These are phyloP conservation scores for Myochromella boudieri DNA, from an alignment of 768 basidiomycete genomes.

Conservation along the genomic window DNA sequence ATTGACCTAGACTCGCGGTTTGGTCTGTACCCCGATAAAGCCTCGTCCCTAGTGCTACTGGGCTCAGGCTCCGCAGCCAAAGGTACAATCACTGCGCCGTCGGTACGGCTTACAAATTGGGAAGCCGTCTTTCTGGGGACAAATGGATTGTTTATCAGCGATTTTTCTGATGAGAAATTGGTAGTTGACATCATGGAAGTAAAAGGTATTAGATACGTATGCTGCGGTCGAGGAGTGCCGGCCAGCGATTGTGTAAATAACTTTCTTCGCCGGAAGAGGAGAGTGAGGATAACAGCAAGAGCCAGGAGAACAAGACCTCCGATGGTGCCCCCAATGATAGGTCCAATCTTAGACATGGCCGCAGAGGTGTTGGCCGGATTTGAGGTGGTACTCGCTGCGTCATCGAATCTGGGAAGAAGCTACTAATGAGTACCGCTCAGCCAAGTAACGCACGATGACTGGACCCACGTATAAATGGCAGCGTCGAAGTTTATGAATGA, in stretches of 20 bases:
- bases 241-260: background rate
- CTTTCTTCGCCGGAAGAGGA: slow-evolving; percentile 3
- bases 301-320: slow-evolving; percentile 8
- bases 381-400: background rate
- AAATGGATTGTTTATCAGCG: too few relatives aligned
- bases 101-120: background rate
- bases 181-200: too few relatives aligned
- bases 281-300: slow-evolving; percentile 1
- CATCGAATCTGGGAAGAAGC: slow-evolving; percentile 5
- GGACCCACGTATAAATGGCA: slow-evolving; percentile 44
- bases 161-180: too few relatives aligned
- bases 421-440: too few relatives aligned
- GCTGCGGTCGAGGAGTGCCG: background rate
- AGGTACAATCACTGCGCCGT: too few relatives aligned
- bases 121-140: background rate
- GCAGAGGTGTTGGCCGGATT: background rate
- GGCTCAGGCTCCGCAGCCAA: background rate
- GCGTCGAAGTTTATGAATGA: slow-evolving; percentile 41
- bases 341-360: slow-evolving; percentile 4
- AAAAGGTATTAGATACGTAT: background rate
- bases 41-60: background rate
- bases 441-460: slow-evolving; percentile 16
- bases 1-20: background rate
- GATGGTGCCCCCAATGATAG: slow-evolving; percentile 12
- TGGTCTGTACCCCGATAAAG: background rate